These are phyloP conservation scores for Gorgonomyces haynaldii DNA, from an alignment of 192 early-diverging fungal species.

Conservation along the genomic window DNA sequence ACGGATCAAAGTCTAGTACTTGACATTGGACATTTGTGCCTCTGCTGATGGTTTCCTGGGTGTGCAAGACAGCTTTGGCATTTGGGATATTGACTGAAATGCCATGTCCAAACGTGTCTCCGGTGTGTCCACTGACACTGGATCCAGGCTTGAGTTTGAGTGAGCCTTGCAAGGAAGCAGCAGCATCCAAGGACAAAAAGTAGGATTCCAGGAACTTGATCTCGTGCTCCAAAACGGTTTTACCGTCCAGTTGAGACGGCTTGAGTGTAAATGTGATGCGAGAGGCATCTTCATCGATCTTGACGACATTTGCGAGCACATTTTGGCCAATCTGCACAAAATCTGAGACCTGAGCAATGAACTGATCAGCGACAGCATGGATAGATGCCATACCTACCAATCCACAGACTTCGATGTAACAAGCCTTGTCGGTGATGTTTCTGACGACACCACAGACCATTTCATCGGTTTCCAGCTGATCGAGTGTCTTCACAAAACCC, in stretches of 20 bases:
- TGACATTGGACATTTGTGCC: no score
- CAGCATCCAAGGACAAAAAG: no score
- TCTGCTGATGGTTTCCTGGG: no score
- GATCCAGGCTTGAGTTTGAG: no score
- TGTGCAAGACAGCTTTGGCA: no score
- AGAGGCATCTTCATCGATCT: conserved; percentile 35
- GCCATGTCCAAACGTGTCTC: no score
- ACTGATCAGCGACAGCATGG: conserved; percentile 33
- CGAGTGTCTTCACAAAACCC: conserved; percentile 18
- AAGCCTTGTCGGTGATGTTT: conserved; percentile 53
- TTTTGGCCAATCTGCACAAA: conserved; percentile 53
- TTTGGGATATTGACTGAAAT: no score
- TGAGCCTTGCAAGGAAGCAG: no score
- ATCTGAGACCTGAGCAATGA: conserved; percentile 41
- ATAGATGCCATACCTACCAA: conserved; percentile 47
- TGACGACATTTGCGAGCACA: conserved; percentile 49
- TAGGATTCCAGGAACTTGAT: no score
- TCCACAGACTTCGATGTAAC: conserved; percentile 57
- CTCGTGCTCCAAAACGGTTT: no score
- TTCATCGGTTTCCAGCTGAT: conserved; percentile 48
- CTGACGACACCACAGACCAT: conserved; percentile 63
- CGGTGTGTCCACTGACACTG: no score
- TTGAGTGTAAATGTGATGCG: conserved; percentile 57
- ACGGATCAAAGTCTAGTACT: no score
- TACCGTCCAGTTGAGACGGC: conserved; percentile 43